Conservation (phyloP, 352 stramenopile species). For the Phytopythium montanum region DNA sequence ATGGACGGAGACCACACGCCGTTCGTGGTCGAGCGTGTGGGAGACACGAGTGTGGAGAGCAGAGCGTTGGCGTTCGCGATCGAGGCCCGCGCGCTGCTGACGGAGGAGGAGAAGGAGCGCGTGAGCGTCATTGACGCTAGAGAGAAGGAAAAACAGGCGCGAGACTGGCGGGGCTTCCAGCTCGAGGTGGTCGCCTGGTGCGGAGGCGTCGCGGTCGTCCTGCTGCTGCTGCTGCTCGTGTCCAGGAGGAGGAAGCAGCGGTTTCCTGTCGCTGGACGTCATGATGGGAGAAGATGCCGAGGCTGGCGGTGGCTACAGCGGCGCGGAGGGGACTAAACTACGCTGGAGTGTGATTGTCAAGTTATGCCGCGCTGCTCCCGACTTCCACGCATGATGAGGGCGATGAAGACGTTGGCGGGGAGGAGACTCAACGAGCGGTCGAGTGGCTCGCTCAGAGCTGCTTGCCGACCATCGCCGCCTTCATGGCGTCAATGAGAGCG, state of each 20-base stretch:
- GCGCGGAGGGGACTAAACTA: neutral
- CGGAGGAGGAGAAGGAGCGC: neutral
- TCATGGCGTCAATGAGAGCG: conserved; percentile 89
- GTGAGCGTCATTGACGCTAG: neutral
- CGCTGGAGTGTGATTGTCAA: neutral
- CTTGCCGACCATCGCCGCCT: conserved; percentile 63
- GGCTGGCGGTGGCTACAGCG: neutral
- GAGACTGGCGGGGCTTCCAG: neutral
- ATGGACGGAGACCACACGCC: neutral
- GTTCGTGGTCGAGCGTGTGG: neutral
- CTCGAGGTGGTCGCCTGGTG: neutral
- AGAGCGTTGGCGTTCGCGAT: conserved; percentile 24
- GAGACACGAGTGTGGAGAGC: neutral
- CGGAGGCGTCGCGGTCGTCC: neutral
- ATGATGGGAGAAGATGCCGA: no score
- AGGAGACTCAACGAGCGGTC: neutral
- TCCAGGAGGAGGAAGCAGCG: neutral
- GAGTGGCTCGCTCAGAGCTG: conserved; percentile 2
- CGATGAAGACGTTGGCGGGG: neutral
- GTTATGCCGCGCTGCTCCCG: neutral
- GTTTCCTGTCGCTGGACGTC: no score
- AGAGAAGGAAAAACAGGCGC: neutral
- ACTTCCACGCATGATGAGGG: neutral
- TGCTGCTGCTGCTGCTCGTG: neutral
- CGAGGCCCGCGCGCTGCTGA: neutral